Conservation (phyloP, 2,329 filamentous ascomycete genomes). For the Aspergillus quadrilineatus region DNA sequence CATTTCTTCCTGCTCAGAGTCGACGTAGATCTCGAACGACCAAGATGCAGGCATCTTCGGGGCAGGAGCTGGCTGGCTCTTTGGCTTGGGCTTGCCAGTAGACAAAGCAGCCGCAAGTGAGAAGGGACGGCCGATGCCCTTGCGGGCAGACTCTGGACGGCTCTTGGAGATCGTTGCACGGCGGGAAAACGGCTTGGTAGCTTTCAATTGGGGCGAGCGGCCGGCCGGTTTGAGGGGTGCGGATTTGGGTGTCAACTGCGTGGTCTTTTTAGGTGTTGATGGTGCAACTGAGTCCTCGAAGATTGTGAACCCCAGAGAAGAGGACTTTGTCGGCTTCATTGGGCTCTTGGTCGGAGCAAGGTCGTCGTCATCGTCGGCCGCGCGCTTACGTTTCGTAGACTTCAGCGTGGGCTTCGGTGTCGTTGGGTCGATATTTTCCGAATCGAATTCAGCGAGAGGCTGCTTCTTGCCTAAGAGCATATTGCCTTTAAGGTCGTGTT, state of each 20-base stretch:
- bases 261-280: conserved; percentile 26
- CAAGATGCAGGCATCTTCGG: conserved; percentile 55
- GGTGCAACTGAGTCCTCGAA: conserved; percentile 22
- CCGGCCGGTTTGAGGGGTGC: conserved; percentile 70
- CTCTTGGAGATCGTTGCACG: conserved; percentile 64
- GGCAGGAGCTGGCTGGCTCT: conserved; percentile 47
- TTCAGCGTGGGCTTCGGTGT: conserved; percentile 48
- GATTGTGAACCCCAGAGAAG: conserved; percentile 37
- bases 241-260: conserved; percentile 45
- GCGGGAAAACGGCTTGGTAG: conserved; percentile 66
- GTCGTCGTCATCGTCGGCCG: conserved; percentile 30
- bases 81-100: conserved; percentile 52
- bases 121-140: conserved; percentile 62
- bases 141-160: conserved; percentile 65
- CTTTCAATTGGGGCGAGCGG: conserved; percentile 73
- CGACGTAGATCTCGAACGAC: conserved; percentile 94
- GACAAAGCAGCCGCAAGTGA: conserved; percentile 73
- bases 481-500: conserved; percentile 14
- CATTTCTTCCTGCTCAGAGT: conserved; percentile 85
- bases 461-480: conserved; percentile 19
- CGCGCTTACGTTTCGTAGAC: conserved; percentile 34
- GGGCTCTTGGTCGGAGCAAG: conserved; percentile 31
- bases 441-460: conserved; percentile 39
- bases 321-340: conserved; percentile 54
- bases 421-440: conserved; percentile 60